Percentiles rank a stretch among this genome's conserved stretches.
Conservation (phyloP, 768 basidiomycete genomes). For the Gymnopilus dilepis region DNA sequence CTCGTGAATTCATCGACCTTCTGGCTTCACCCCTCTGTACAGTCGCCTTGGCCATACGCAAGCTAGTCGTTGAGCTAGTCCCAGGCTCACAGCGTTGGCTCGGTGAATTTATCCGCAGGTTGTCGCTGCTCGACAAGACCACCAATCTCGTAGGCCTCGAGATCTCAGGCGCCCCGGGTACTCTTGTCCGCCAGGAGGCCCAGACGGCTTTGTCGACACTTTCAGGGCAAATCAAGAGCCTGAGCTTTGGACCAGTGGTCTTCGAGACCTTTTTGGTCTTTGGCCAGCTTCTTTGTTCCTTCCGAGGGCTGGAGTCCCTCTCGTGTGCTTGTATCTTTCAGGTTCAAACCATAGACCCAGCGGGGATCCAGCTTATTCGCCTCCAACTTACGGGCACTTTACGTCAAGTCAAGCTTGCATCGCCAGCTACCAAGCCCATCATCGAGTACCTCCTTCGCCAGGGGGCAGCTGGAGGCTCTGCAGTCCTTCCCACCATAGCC, state of each 20-base stretch:
- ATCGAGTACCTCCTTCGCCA: constrained; percentile 19
- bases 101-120: constrained; percentile 21
- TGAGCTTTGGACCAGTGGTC: constrained; percentile 21
- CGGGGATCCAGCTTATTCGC: background rate
- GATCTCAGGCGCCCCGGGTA: constrained; percentile 19
- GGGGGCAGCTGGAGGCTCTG: background rate
- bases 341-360: constrained; percentile 4
- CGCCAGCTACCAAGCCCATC: constrained; percentile 22
- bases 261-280: constrained; percentile 20
- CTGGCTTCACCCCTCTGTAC: constrained; percentile 24
- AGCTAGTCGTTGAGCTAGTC: constrained; percentile 19
- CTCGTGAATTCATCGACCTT: constrained; percentile 21
- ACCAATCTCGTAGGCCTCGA: constrained; percentile 18
- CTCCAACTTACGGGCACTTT: constrained; percentile 12
- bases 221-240: constrained; percentile 11
- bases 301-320: constrained; percentile 19
- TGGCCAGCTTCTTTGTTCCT: constrained; percentile 17
- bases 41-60: constrained; percentile 14
- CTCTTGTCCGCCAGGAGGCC: constrained; percentile 22
- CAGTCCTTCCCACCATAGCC: constrained; percentile 18
- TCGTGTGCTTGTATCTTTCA: constrained; percentile 23
- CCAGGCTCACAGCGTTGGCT: constrained; percentile 29
- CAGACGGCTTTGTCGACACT: constrained; percentile 10
- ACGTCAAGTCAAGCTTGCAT: constrained; percentile 16
- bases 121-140: constrained; percentile 12